Conservation (phyloP, 495 filamentous ascomycete species). For the Xylaria telfairii region DNA sequence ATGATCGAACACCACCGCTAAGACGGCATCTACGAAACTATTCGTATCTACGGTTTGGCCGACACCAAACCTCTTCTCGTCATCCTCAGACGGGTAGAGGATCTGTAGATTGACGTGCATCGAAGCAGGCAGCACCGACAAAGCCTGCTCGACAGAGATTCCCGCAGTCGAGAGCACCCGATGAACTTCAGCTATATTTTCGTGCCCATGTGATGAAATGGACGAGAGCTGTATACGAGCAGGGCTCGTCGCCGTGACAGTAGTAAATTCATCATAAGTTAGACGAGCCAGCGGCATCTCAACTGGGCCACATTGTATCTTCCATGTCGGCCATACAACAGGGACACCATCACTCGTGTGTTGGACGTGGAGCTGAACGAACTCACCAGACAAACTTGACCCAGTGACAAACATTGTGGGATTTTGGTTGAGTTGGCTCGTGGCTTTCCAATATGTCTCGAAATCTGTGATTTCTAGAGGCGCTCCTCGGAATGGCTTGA, state of each 20-base stretch:
- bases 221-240: constrained; percentile 53
- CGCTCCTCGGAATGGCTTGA: constrained; percentile 93
- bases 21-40: constrained; percentile 78
- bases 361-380: constrained; percentile 89
- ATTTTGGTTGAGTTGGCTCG: constrained; percentile 83
- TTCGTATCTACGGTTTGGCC: constrained; percentile 84
- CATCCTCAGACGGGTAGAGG: constrained; percentile 75
- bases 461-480: constrained; percentile 96
- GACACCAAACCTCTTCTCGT: constrained; percentile 71
- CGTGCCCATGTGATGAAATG: constrained; percentile 50
- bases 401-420: constrained; percentile 89
- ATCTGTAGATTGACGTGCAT: constrained; percentile 89
- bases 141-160: constrained; percentile 73
- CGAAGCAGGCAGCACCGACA: constrained; percentile 71
- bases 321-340: constrained; percentile 84
- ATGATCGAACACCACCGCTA: constrained; percentile 89
- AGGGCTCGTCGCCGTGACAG: constrained; percentile 62
- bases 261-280: constrained; percentile 73
- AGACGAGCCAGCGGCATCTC: constrained; percentile 80
- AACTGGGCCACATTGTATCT: constrained; percentile 77
- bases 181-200: constrained; percentile 70
- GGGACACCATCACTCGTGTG: constrained; percentile 86
- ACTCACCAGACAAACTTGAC: constrained; percentile 91
- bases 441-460: constrained; percentile 99
- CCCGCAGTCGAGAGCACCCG: constrained; percentile 74